A percentile compares a stretch with the other conserved stretches of the same genome.
Evolutionary conservation across 306 rosid species (phyloP).

Genomic region (Purshia tridentata): DNA sequence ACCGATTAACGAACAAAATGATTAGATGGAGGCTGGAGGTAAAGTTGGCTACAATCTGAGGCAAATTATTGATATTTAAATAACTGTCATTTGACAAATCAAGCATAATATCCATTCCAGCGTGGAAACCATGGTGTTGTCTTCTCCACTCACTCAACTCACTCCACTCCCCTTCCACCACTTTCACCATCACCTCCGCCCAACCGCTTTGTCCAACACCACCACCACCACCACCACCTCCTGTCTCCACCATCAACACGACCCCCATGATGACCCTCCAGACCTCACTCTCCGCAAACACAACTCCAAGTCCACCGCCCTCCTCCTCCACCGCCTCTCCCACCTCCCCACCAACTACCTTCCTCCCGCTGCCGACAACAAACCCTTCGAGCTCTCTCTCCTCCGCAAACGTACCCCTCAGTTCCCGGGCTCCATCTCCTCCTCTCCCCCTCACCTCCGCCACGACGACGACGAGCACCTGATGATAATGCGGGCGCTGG

Average conservation of each 20-base stretch:
- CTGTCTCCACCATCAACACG: conserved; percentile 5
- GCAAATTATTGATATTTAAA: too few species aligned
- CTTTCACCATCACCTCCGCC: conserved; percentile 19
- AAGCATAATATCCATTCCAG: background rate
- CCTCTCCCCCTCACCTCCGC: conserved; percentile 59
- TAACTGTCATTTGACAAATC: too few species aligned
- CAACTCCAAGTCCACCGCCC: conserved; percentile 74
- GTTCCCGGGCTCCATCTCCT: conserved; percentile 86
- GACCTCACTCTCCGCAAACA: conserved; percentile 53
- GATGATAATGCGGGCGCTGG: conserved; percentile 73
- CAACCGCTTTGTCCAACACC: background rate
- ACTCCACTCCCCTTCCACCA: conserved; percentile 26
- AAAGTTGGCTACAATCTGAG: too few species aligned
- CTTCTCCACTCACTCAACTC: conserved; percentile 33
- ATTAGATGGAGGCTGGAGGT: too few species aligned
- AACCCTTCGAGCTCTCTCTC: conserved; percentile 74
- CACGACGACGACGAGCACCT: conserved; percentile 34
- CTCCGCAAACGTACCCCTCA: conserved; percentile 80
- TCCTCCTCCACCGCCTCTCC: conserved; percentile 45
- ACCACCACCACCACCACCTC: conserved; percentile 16
- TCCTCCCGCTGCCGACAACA: conserved; percentile 41
- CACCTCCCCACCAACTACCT: conserved; percentile 20
- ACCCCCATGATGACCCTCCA: conserved; percentile 13
- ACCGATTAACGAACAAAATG: too few species aligned
- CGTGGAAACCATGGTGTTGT: conserved; percentile 22